Evolutionary conservation across 345 rosid species (phyloP), one percentile per base, ranked within the genome.

Genomic region (Iberis pinnata): DNA sequence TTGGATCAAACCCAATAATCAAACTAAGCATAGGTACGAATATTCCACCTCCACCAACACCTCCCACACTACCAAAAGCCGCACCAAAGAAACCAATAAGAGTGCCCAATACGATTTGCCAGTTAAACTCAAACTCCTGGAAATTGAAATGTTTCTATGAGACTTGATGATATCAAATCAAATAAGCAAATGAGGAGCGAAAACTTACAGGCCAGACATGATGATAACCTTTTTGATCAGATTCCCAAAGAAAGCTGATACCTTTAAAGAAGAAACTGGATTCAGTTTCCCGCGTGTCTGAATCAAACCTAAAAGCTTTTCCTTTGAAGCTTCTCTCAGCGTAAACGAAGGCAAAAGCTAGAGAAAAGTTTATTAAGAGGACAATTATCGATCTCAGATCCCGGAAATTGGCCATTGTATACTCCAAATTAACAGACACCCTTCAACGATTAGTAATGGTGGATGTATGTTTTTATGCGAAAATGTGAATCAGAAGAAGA

Each of bases 1-100:
- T 88, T 2, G 95, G 62, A 71, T 82, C 95, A 61, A 82, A 88
- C 42, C 97, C 95, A 63, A 88, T 65, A 49, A 88, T 77, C 37
- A 88, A 70, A 68, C 65, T 76, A 55, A 88, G 88, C 97, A 88
- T 85, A 2, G 94, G 90, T 11, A 83, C 83, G 37, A 78, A 83
- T 40, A 80, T 84, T n/a, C 96, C 94, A 53, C 88, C 96, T 2
- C 96, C 93, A 48, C 96, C 96, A 35, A 81, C 89, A 48, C 96
- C 96, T 15, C 93, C 96, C 11, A 82, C 97, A 24, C 97, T 88
- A 45, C 97, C 95, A 60, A 77, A 89, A 3, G 95, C 89, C 12
- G 97, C 97, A 26, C 92, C 97, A 24, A 79, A 70, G 83, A 88
- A 85, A 56, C 95, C 92, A 66, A 88, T 19, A 40, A 76, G 45